A percentile compares a stretch with the other conserved stretches of the same genome.
These are phyloP conservation scores for Favolaschia claudopus DNA, from an alignment of 768 basidiomycete genomes.

Conservation along the genomic window DNA sequence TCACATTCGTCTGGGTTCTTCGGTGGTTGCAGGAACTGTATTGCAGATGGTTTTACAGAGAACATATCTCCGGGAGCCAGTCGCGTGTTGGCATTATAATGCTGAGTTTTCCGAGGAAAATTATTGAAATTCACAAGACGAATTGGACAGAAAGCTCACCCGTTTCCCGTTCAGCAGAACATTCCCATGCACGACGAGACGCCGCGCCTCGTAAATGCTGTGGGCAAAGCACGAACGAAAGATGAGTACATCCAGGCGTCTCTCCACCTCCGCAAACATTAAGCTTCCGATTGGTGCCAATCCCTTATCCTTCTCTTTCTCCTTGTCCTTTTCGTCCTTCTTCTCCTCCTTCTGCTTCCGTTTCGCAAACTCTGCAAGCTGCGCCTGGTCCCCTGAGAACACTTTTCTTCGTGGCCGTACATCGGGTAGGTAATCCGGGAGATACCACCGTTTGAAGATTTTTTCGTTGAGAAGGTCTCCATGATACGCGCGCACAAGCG, in stretches of 20 bases:
- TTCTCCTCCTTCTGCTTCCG: conserved; percentile 56
- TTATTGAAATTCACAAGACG: conserved; percentile 9
- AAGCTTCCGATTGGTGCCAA: conserved; percentile 92
- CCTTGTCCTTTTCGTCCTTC: conserved; percentile 55
- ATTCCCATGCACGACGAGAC: conserved; percentile 85
- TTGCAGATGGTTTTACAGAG: conserved; percentile 82
- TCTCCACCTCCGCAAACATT: conserved; percentile 95
- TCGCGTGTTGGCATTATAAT: conserved; percentile 84
- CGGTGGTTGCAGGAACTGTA: conserved; percentile 69
- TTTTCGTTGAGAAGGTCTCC: conserved; percentile 94
- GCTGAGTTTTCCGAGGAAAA: conserved; percentile 55
- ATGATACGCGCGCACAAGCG: conserved; percentile 91
- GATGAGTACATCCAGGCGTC: conserved; percentile 90
- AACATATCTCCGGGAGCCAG: conserved; percentile 95
- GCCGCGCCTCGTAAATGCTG: conserved; percentile 89
- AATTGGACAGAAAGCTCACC: conserved; percentile 51
- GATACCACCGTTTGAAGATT: conserved; percentile 94
- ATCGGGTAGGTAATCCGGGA: conserved; percentile 86
- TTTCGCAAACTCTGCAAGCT: conserved; percentile 65
- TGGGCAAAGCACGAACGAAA: conserved; percentile 89
- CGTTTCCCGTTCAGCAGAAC: conserved; percentile 90
- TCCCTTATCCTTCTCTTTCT: conserved; percentile 62
- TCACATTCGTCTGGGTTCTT: conserved; percentile 39
- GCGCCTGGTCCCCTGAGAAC: conserved; percentile 51
- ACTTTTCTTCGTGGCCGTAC: conserved; percentile 69